These are phyloP conservation scores for Yamadazyma kitorensis DNA, from an alignment of 805 yeast genomes.

Conservation along the genomic window DNA sequence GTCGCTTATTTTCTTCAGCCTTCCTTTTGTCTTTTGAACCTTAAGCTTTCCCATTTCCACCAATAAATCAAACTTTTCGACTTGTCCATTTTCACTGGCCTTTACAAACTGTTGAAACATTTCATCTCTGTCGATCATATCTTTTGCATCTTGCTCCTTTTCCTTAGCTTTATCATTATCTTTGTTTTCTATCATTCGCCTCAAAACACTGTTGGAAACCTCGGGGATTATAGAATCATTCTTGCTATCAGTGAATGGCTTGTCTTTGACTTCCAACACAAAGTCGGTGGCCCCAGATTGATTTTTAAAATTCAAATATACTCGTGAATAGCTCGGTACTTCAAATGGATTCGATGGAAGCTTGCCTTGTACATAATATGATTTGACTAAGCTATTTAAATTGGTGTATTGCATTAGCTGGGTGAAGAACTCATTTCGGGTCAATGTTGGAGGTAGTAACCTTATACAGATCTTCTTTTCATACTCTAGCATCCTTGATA, in stretches of 20 bases:
- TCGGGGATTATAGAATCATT: slow-evolving; percentile 30
- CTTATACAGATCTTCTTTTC: slow-evolving; percentile 24
- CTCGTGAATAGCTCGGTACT: slow-evolving; percentile 38
- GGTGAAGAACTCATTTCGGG: slow-evolving; percentile 24
- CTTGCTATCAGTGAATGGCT: slow-evolving; percentile 25
- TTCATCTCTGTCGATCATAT: slow-evolving; percentile 6
- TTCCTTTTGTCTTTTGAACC: slow-evolving; percentile 2
- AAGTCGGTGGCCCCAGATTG: slow-evolving; percentile 25
- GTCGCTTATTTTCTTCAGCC: slow-evolving; percentile 5
- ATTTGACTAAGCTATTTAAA: slow-evolving; percentile 6
- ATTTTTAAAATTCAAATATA: slow-evolving; percentile 37
- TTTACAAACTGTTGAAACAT: slow-evolving; percentile 7
- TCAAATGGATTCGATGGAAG: slow-evolving; percentile 40
- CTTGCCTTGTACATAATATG: slow-evolving; percentile 42
- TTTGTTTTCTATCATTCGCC: slow-evolving; percentile 1
- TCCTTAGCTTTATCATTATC: neutral
- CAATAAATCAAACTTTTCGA: slow-evolving; percentile 1
- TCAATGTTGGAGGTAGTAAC: slow-evolving; percentile 42
- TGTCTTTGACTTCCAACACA: slow-evolving; percentile 18
- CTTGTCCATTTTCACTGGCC: slow-evolving; percentile 3
- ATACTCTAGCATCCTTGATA: slow-evolving; percentile 4
- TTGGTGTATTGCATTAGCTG: slow-evolving; percentile 14
- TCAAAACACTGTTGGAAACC: slow-evolving; percentile 28
- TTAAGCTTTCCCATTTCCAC: slow-evolving; percentile 1
- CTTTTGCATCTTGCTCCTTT: too few species aligned